Base-by-base conservation (phyloP, 371 early-diverging fungal species). In the Apophysomyces sp. region DNA sequence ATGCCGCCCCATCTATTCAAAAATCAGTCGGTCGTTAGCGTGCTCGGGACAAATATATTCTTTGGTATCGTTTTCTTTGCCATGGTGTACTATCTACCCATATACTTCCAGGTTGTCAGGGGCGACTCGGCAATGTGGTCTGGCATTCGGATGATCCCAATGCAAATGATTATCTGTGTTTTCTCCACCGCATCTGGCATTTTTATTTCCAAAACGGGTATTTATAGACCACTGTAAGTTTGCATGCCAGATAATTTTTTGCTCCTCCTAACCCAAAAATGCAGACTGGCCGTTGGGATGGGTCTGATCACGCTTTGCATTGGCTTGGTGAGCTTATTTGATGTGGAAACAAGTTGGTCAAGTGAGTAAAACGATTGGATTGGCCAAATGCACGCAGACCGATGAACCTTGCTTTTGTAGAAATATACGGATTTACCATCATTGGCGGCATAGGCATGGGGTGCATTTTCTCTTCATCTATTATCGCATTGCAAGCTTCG, bases 81-180 rank as follows among this genome's bases (percentile, higher is more conserved):
- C 34, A 75, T 79, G 0, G 64, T 86, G 5, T 88, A 81, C 57
- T 84, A 83, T 39, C 62, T 90, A 0, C 94, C 95, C 13, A 74
- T 92, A 8, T 95, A 88, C 72, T 92, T 91, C 74, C 91, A 90
- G 63, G 85, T 92, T 34, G 91, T 92, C 9, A 70, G 70, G 32
- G 73, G 73, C 7, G 75, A 79, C 40, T 58, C 63, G 15, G 85
- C 87, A 26, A 87, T 78, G 44, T 76, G 76, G 72, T 82, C 82
- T 0, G 87, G 87, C 27, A 66, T 86, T 32, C 65, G 78, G 34
- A 40, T 81, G 34, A 81, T 81, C 52, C 85, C 86, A 1, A 71
- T 87, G 77, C 81, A 84, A 16, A 65, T 77, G 60, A 67, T 78
- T 7, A 62, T 80, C 37, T 53, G 67, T 40, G 62, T 74, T 6